A percentile compares a stretch with the other conserved stretches of the same genome.
These are phyloP conservation scores for Tricladium varicosporioides DNA, from an alignment of 2,329 filamentous ascomycete species.

Conservation along the genomic window DNA sequence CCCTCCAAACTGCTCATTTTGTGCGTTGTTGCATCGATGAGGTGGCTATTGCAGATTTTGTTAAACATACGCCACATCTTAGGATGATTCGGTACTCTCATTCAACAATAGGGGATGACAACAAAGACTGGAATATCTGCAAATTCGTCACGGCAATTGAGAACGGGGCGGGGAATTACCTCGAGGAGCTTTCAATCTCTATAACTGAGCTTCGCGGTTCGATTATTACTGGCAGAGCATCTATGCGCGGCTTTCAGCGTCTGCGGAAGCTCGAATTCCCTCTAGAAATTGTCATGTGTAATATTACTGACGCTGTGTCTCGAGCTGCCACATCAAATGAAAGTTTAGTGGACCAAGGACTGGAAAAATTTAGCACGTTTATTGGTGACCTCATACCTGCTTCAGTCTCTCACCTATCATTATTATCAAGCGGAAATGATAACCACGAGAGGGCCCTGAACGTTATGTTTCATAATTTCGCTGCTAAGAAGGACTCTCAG, in stretches of 20 bases:
- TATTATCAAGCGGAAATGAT: constrained; percentile 10
- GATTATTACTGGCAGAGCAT: constrained; percentile 5
- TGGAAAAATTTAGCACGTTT: not conserved
- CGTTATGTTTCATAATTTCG: constrained; percentile 9
- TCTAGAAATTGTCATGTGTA: constrained; percentile 16
- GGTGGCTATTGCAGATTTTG: constrained; percentile 12
- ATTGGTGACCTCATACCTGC: constrained; percentile 9
- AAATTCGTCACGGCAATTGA: constrained; percentile 14
- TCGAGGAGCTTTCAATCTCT: constrained; percentile 14
- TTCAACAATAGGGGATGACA: not conserved
- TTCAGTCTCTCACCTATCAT: constrained; percentile 14
- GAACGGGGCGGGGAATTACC: constrained; percentile 6
- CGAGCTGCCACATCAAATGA: not conserved
- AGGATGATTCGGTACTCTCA: constrained; percentile 12
- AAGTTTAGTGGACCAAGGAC: not conserved
- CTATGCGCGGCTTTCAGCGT: constrained; percentile 10
- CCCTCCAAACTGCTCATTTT: constrained; percentile 5
- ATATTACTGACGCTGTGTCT: not conserved
- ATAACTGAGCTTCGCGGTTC: constrained; percentile 10
- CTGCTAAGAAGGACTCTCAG: constrained; percentile 8
- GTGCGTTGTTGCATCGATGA: constrained; percentile 9
- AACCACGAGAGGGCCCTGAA: constrained; percentile 13
- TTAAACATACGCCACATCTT: constrained; percentile 9
- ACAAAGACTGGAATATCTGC: constrained; percentile 16
- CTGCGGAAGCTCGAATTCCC: constrained; percentile 13